These are phyloP conservation scores for Penicillium sp. DNA, from an alignment of 2,329 filamentous ascomycete species.

Conservation along the genomic window DNA sequence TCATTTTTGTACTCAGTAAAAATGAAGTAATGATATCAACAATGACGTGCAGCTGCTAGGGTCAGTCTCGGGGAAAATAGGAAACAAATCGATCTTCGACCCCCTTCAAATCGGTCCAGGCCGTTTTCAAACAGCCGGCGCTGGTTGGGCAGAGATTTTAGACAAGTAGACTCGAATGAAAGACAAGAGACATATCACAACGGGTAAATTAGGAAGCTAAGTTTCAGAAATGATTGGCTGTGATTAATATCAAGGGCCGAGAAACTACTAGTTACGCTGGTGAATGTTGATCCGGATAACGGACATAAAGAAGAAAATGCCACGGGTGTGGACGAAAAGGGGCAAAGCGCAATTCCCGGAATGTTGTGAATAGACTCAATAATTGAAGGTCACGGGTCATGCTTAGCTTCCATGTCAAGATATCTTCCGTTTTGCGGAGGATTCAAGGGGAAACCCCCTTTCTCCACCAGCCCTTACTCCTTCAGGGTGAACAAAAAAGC, in stretches of 20 bases:
- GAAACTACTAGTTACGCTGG: conserved; percentile 5
- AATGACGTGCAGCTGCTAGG: conserved; percentile 16
- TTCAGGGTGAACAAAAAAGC: conserved; percentile 10
- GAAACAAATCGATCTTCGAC: conserved; percentile 10
- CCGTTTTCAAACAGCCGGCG: conserved; percentile 11
- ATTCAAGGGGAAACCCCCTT: conserved; percentile 6
- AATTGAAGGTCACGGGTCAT: neutral
- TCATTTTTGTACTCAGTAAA: neutral
- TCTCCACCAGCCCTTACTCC: conserved; percentile 17
- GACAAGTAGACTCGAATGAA: conserved; percentile 10
- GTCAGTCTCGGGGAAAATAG: conserved; percentile 20
- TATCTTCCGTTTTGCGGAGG: conserved; percentile 9
- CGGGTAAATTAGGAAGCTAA: conserved; percentile 24
- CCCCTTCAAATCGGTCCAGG: conserved; percentile 14
- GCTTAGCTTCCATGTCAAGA: neutral
- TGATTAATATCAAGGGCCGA: conserved; percentile 2
- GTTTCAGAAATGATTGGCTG: conserved; percentile 14
- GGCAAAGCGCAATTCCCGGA: neutral
- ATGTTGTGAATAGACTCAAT: conserved; percentile 2
- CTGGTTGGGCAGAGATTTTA: conserved; percentile 11
- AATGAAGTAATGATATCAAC: neutral
- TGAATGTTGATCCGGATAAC: conserved; percentile 19
- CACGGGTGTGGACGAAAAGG: conserved; percentile 2
- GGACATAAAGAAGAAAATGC: conserved; percentile 6
- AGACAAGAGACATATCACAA: conserved; percentile 11